phyloP scores from a whole-genome alignment of 352 stramenopile species.

The Pythium phragmitis region DNA sequence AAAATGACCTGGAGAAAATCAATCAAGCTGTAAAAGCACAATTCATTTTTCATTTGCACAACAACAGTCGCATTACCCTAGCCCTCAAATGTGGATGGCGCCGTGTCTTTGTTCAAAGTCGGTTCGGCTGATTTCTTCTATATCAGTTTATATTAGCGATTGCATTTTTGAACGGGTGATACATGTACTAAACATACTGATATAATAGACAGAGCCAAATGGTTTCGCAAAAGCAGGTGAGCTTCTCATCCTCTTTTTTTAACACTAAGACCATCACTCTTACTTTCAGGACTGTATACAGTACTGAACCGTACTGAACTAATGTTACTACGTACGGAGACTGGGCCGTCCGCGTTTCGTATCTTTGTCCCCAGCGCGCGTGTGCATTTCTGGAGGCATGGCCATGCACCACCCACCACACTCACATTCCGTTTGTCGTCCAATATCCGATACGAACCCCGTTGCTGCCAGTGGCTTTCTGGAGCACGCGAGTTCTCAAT shows the following conservation, averaged over 20 bases:
- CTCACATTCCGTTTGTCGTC: constrained; percentile 1
- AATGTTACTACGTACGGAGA: neutral
- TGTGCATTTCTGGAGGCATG: constrained; percentile 21
- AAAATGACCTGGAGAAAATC: too few relatives aligned
- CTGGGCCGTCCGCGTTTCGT: constrained; percentile 23
- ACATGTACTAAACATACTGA: neutral
- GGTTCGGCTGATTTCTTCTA: neutral
- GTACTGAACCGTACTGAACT: too few relatives aligned
- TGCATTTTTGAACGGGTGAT: neutral
- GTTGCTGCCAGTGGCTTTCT: too few relatives aligned
- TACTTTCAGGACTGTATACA: too few relatives aligned
- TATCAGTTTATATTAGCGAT: neutral
- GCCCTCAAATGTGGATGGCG: neutral
- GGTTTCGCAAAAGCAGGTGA: constrained; percentile 14
- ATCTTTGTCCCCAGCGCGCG: constrained; percentile 41
- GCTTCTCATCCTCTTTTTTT: constrained; percentile 15
- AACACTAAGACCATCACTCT: constrained; percentile 19
- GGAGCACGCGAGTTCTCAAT: neutral
- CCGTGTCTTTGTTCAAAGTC: constrained; percentile 11
- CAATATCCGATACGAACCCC: neutral
- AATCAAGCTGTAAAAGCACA: too few relatives aligned
- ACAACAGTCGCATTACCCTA: neutral
- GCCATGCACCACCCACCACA: constrained; percentile 6
- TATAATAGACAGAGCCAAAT: neutral
- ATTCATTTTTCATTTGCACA: too few relatives aligned